phyloP scores from a whole-genome alignment of 2,329 filamentous ascomycete genomes.

The Coniochaeta prunicola region DNA sequence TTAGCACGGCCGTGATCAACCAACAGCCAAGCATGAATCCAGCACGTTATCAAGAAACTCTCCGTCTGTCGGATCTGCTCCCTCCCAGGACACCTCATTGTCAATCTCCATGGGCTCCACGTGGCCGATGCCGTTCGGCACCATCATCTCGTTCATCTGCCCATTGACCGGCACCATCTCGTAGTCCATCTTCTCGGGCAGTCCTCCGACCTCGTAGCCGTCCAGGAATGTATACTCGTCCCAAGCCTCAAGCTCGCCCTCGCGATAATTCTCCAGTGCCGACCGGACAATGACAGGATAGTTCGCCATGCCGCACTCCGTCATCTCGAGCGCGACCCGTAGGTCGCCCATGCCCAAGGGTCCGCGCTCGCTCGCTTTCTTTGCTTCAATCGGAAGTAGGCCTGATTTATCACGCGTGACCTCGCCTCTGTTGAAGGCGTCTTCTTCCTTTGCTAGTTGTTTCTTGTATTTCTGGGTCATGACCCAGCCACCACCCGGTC shows the following conservation, averaged over 20 bases:
- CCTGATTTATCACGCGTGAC: conserved; percentile 68
- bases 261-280: conserved; percentile 64
- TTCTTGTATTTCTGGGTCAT: conserved; percentile 72
- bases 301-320: conserved; percentile 67
- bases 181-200: conserved; percentile 19
- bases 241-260: conserved; percentile 67
- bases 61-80: conserved; percentile 44
- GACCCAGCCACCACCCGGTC: conserved; percentile 62
- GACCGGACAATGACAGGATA: conserved; percentile 69
- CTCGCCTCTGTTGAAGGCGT: conserved; percentile 64
- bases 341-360: conserved; percentile 74
- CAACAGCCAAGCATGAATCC: conserved; percentile 46
- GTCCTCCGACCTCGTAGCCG: conserved; percentile 19
- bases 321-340: conserved; percentile 66
- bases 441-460: conserved; percentile 70
- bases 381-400: conserved; percentile 73
- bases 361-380: conserved; percentile 63
- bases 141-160: conserved; percentile 26
- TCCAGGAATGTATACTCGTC: conserved; percentile 50
- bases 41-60: conserved; percentile 48
- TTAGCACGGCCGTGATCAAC: conserved; percentile 13
- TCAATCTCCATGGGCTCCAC: conserved; percentile 55
- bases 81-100: conserved; percentile 56
- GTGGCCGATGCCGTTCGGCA: conserved; percentile 37
- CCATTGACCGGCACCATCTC: conserved; percentile 26